Evolutionary conservation across 1,284 basidiomycete species (phyloP).

Genomic region (Sporisorium reilianum): DNA sequence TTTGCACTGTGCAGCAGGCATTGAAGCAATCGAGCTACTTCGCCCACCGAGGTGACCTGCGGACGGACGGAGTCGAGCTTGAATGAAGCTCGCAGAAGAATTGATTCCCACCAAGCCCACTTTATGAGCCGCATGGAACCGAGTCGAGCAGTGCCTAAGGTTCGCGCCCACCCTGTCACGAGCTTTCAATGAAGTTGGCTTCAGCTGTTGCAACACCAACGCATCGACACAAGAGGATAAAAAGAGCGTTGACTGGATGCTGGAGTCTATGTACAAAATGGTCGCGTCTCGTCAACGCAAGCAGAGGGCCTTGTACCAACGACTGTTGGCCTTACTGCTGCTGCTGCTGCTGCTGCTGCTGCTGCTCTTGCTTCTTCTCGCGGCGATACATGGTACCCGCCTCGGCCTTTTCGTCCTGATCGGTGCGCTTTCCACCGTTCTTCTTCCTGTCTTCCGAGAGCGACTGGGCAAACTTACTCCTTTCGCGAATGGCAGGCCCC

Average conservation of each 20-base stretch:
- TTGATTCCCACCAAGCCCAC: too few species aligned
- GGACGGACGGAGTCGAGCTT: too few species aligned
- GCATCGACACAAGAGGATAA: not conserved
- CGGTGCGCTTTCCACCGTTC: constrained; percentile 31
- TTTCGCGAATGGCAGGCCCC: constrained; percentile 68
- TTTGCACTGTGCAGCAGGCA: too few species aligned
- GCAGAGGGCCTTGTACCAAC: not conserved
- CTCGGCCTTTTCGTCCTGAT: constrained; percentile 39
- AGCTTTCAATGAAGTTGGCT: too few species aligned
- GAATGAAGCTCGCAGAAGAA: too few species aligned
- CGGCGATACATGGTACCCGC: constrained; percentile 18
- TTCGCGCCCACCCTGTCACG: too few species aligned
- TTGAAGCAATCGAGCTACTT: too few species aligned
- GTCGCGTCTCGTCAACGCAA: not conserved
- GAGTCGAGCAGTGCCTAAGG: too few species aligned
- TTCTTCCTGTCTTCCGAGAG: constrained; percentile 69
- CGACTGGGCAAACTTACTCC: constrained; percentile 70
- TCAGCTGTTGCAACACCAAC: not conserved
- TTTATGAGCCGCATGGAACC: too few species aligned
- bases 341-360: constrained; percentile 19
- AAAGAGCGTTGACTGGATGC: not conserved
- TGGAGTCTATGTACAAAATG: constrained; percentile 2
- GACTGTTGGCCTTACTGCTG: constrained; percentile 2
- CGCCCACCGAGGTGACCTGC: too few species aligned
- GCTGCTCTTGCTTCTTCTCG: constrained; percentile 17